A percentile compares a stretch with the other conserved stretches of the same genome.
phyloP scores from a whole-genome alignment of 75 land plant species.

The Pseudotsuga menziesii region DNA sequence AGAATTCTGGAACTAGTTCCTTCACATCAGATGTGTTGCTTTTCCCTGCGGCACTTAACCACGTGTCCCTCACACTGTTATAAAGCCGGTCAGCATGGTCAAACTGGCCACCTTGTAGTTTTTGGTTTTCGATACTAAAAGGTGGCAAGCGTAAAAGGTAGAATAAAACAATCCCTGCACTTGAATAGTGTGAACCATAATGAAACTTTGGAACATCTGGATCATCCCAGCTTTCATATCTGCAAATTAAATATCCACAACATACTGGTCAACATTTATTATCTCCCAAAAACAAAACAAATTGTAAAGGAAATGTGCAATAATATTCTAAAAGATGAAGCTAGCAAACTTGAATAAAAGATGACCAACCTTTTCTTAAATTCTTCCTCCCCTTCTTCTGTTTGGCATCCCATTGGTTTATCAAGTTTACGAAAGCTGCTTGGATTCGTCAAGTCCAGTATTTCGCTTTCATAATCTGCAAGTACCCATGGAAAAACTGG shows the following conservation, averaged over 20 bases:
- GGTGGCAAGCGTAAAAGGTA: slow-evolving; percentile 96
- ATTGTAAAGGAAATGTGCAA: not conserved
- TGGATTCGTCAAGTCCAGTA: slow-evolving; percentile 67
- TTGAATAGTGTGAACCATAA: slow-evolving; percentile 99
- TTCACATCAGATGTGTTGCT: slow-evolving; percentile 99
- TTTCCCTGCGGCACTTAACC: slow-evolving; percentile 98
- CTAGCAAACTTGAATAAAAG: not conserved
- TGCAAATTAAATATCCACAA: slow-evolving; percentile 20
- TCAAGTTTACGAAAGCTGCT: slow-evolving; percentile 80
- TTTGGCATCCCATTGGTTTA: slow-evolving; percentile 99
- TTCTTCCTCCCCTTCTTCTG: slow-evolving; percentile 87
- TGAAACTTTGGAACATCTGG: slow-evolving; percentile 99
- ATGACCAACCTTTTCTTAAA: slow-evolving; percentile 78
- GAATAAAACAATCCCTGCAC: slow-evolving; percentile 97
- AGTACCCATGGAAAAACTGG: slow-evolving; percentile 99
- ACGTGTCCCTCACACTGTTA: slow-evolving; percentile 89
- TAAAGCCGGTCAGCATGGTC: slow-evolving; percentile 99
- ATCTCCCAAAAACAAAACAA: not conserved
- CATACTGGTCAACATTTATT: not conserved
- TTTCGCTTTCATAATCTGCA: slow-evolving; percentile 92
- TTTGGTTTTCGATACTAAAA: slow-evolving; percentile 83
- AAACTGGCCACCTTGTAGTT: slow-evolving; percentile 97
- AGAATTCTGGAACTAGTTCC: slow-evolving; percentile 98
- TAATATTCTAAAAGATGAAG: not conserved
- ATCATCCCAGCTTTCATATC: slow-evolving; percentile 99